phyloP scores from a whole-genome alignment of 306 rosid genomes.

The Vachellia collinsii region DNA sequence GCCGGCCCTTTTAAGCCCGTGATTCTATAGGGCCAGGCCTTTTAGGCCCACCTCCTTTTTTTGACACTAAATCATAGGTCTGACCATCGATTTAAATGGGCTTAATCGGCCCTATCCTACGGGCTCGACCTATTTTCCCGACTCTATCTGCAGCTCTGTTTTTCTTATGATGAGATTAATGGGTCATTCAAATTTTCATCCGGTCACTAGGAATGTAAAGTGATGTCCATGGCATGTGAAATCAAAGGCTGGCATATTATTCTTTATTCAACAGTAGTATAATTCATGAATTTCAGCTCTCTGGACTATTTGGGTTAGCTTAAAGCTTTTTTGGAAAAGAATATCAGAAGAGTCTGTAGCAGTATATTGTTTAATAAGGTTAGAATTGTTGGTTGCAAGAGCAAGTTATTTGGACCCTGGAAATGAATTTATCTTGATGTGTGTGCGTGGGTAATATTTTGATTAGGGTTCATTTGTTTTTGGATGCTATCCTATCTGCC shows the following conservation, averaged over 20 bases:
- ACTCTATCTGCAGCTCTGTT: background rate
- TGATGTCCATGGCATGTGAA: background rate
- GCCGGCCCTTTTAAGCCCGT: too few relatives aligned
- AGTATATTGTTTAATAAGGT: background rate
- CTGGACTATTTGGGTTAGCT: background rate
- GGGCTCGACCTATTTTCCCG: too few relatives aligned
- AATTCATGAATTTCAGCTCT: slow-evolving; percentile 14
- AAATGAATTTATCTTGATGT: background rate
- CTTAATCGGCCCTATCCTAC: too few relatives aligned
- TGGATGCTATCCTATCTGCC: background rate
- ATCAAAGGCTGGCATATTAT: slow-evolving; percentile 1
- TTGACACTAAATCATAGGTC: too few relatives aligned
- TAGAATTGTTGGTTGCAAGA: slow-evolving; percentile 5
- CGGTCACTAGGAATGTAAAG: slow-evolving; percentile 7
- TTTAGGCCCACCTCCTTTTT: too few relatives aligned
- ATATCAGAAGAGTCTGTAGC: slow-evolving; percentile 9
- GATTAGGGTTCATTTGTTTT: background rate
- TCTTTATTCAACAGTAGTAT: slow-evolving; percentile 2
- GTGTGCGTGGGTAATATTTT: background rate
- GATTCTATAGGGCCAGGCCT: too few relatives aligned
- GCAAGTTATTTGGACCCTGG: background rate
- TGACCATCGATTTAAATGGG: too few relatives aligned
- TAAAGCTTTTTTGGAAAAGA: background rate
- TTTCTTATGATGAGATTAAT: background rate
- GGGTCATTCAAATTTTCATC: background rate